A percentile compares a stretch with the other conserved stretches of the same genome.
These are phyloP conservation scores for Stephanodiscus triporus DNA, from an alignment of 108 stramenopile species.

Conservation along the genomic window DNA sequence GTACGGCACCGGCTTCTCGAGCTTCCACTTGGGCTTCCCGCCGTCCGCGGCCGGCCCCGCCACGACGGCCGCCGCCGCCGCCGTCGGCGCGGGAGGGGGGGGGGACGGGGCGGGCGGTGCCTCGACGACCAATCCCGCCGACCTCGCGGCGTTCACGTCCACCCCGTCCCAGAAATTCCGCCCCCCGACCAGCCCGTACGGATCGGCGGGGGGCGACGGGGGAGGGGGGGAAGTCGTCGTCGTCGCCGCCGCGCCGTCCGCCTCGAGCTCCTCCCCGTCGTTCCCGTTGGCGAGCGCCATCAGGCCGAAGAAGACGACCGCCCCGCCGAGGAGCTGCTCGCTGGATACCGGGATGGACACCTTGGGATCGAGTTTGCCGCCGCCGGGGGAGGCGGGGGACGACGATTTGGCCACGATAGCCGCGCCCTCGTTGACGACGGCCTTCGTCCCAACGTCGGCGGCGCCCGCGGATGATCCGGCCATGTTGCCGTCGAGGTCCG, in stretches of 20 bases:
- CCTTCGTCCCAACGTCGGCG: not conserved
- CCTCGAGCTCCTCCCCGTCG: not conserved
- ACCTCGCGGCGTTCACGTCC: not conserved
- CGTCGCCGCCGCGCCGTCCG: not conserved
- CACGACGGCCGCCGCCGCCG: not conserved
- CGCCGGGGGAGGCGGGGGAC: not conserved
- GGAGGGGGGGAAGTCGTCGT: too few relatives aligned
- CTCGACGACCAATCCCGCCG: too few relatives aligned
- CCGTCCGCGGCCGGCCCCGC: too few relatives aligned
- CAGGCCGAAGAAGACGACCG: not conserved
- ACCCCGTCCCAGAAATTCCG: slow-evolving; percentile 11
- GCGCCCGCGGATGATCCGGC: not conserved
- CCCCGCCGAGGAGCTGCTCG: not conserved
- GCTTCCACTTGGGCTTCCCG: slow-evolving; percentile 17
- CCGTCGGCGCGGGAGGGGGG: slow-evolving; percentile 7
- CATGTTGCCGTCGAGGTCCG: not conserved
- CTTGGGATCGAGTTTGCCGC: not conserved
- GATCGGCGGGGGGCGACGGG: slow-evolving; percentile 13
- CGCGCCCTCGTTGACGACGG: not conserved
- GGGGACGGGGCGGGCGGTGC: not conserved
- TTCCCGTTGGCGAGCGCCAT: not conserved
- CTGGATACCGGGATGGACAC: not conserved
- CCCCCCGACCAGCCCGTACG: slow-evolving; percentile 37
- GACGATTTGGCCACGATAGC: not conserved
- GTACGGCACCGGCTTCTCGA: slow-evolving; percentile 36